Evolutionary conservation across 805 yeast genomes (phyloP).

Genomic region (Wickerhamomyces sydowiorum): DNA sequence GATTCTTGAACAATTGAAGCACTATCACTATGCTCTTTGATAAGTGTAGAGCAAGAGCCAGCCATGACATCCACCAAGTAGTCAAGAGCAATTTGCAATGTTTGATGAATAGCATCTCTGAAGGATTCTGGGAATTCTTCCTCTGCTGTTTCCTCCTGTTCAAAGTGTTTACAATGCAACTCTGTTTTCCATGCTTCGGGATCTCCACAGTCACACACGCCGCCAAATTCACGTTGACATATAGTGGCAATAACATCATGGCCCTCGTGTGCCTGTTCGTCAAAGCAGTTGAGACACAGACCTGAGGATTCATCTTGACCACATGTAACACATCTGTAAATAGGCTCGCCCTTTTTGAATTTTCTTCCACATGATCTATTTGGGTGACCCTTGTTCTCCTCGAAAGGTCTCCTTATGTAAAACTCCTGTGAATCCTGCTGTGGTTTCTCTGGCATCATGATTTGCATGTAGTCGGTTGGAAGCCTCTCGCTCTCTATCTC

Average conservation of each 20-base stretch:
- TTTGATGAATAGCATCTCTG: constrained; percentile 27
- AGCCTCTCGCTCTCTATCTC: constrained; percentile 14
- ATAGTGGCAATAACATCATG: constrained; percentile 66
- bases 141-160: constrained; percentile 17
- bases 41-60: constrained; percentile 24
- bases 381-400: constrained; percentile 37
- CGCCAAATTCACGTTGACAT: constrained; percentile 58
- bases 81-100: constrained; percentile 47
- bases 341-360: constrained; percentile 74
- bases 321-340: constrained; percentile 70
- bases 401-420: constrained; percentile 11
- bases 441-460: constrained; percentile 17
- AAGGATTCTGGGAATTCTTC: constrained; percentile 39
- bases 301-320: constrained; percentile 83
- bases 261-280: constrained; percentile 60
- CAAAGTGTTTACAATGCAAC: constrained; percentile 42
- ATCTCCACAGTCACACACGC: constrained; percentile 73
- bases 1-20: constrained; percentile 26
- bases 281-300: constrained; percentile 71
- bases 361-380: constrained; percentile 70
- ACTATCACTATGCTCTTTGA: constrained; percentile 21
- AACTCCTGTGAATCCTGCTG: constrained; percentile 15
- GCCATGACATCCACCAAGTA: constrained; percentile 58
- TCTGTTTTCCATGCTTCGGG: constrained; percentile 68
- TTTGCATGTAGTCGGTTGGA: constrained; percentile 20